These are phyloP conservation scores for Arthroderma sp. DNA, from an alignment of 2,329 filamentous ascomycete genomes.

Conservation along the genomic window DNA sequence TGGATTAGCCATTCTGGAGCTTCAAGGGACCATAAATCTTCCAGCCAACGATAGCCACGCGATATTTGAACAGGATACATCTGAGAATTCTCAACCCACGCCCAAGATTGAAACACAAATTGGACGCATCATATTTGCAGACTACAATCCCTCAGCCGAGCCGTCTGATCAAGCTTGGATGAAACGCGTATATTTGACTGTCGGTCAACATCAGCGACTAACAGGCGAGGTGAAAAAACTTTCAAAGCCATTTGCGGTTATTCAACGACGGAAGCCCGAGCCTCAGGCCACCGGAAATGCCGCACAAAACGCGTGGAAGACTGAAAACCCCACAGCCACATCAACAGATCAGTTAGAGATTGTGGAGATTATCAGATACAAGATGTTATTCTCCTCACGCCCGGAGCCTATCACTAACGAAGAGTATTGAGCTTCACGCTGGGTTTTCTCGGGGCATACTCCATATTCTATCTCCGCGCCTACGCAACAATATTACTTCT, in stretches of 20 bases:
- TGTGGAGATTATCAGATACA: conserved; percentile 75
- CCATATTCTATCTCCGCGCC: too few species aligned
- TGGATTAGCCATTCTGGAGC: conserved; percentile 77
- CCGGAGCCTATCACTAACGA: conserved; percentile 60
- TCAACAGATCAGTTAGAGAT: conserved; percentile 53
- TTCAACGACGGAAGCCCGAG: conserved; percentile 44
- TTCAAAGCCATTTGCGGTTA: conserved; percentile 62
- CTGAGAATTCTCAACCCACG: conserved; percentile 10
- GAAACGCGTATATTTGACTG: conserved; percentile 77
- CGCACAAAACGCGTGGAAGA: background rate
- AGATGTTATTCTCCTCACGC: conserved; percentile 69
- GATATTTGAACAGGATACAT: conserved; percentile 13
- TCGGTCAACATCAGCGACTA: conserved; percentile 79
- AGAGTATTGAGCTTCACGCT: background rate
- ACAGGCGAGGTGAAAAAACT: conserved; percentile 85
- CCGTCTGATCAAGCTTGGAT: conserved; percentile 57
- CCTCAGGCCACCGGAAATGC: conserved; percentile 6
- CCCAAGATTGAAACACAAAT: conserved; percentile 41
- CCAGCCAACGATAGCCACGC: conserved; percentile 34
- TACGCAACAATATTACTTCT: too few species aligned
- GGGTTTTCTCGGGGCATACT: background rate
- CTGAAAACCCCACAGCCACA: conserved; percentile 16
- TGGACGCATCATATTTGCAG: conserved; percentile 66
- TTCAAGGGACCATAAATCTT: conserved; percentile 82
- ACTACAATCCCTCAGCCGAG: conserved; percentile 47